These are phyloP conservation scores for Jacaranda mimosifolia DNA, from an alignment of 257 asterid genomes.

Conservation along the genomic window DNA sequence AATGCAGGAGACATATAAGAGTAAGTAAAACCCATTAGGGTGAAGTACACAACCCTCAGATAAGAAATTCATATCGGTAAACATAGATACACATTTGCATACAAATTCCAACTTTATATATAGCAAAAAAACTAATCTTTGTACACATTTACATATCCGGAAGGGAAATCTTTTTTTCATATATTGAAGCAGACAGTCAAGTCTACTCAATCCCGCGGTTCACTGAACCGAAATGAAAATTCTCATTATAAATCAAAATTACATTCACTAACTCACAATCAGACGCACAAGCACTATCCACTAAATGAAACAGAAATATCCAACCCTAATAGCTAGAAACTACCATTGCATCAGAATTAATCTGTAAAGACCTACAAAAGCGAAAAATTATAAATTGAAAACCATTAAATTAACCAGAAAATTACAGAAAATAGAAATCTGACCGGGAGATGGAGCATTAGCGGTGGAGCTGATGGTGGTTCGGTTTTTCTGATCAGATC, in stretches of 20 bases:
- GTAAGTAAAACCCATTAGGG: background rate
- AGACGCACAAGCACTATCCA: conserved; percentile 12
- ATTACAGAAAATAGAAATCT: conserved; percentile 6
- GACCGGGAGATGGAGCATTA: conserved; percentile 42
- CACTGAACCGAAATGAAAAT: conserved; percentile 13
- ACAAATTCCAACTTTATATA: conserved; percentile 15
- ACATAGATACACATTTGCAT: background rate
- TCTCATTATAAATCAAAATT: conserved; percentile 15
- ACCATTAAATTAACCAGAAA: background rate
- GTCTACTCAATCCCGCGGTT: conserved; percentile 18
- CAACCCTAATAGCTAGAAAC: conserved; percentile 33
- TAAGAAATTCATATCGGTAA: background rate
- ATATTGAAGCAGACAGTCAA: conserved; percentile 7
- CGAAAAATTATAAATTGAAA: background rate
- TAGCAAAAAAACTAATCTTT: background rate
- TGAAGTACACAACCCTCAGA: conserved; percentile 3
- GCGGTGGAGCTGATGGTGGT: conserved; percentile 40
- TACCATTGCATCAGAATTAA: conserved; percentile 18
- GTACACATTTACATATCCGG: conserved; percentile 5
- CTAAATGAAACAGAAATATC: background rate
- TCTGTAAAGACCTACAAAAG: conserved; percentile 1
- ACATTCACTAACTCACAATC: conserved; percentile 1
- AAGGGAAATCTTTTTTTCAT: background rate
- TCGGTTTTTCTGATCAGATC: conserved; percentile 45
- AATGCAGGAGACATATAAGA: background rate